phyloP scores from a whole-genome alignment of 108 stramenopile genomes.

The Pseudonitzschia pungens region DNA sequence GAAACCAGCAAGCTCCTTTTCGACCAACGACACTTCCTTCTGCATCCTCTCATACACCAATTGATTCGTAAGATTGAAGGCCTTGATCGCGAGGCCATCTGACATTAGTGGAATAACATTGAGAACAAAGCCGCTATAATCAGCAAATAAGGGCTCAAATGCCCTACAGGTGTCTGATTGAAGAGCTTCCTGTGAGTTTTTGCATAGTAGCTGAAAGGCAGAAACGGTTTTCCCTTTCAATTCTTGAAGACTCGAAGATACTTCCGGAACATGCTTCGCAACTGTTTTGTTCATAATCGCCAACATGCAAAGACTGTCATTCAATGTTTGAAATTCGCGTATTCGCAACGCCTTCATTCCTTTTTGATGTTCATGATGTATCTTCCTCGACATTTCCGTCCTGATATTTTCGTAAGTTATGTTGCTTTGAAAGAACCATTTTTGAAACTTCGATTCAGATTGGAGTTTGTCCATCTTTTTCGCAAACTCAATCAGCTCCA shows the following conservation, averaged over 20 bases:
- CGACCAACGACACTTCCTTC: conserved; percentile 20
- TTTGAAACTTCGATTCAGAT: too few relatives aligned
- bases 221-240: conserved; percentile 25
- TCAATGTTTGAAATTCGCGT: conserved; percentile 33
- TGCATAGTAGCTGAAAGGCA: conserved; percentile 34
- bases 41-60: conserved; percentile 40
- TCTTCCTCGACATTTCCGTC: conserved; percentile 1
- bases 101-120: conserved; percentile 28
- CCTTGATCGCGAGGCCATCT: conserved; percentile 17
- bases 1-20: conserved; percentile 21
- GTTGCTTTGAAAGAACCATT: neutral
- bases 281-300: conserved; percentile 27
- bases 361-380: conserved; percentile 20
- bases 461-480: conserved; percentile 3
- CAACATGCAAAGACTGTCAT: conserved; percentile 40
- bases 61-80: conserved; percentile 45
- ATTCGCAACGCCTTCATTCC: conserved; percentile 28
- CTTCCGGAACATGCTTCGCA: conserved; percentile 32
- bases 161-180: conserved; percentile 17
- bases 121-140: conserved; percentile 42
- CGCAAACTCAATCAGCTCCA: neutral
- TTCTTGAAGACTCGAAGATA: conserved; percentile 7
- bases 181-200: conserved; percentile 30
- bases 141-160: conserved; percentile 49
- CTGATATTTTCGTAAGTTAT: conserved; percentile 32